Percentiles rank a stretch among this genome's conserved stretches.
phyloP scores from a whole-genome alignment of 108 stramenopile genomes.

The Parmales sp. region DNA sequence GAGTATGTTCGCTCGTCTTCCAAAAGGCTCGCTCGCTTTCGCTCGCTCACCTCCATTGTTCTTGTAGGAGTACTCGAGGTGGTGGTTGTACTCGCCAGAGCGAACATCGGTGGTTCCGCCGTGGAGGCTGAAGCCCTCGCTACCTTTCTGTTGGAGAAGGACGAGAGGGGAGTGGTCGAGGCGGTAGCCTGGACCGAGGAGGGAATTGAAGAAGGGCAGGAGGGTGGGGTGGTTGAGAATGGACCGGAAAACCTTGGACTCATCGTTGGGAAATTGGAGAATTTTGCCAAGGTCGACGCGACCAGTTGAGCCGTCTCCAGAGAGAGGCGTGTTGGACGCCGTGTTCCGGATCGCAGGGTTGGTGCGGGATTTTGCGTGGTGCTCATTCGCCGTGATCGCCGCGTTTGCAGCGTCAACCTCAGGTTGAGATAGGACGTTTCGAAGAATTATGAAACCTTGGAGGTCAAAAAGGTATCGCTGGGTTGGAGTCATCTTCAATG shows the following conservation, averaged over 20 bases:
- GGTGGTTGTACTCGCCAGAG: conserved; percentile 66
- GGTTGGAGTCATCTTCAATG: too few relatives aligned
- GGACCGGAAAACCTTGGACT: conserved; percentile 61
- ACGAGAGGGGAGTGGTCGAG: conserved; percentile 83
- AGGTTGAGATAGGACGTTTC: too few relatives aligned
- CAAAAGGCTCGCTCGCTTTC: too few relatives aligned
- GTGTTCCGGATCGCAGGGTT: conserved; percentile 62
- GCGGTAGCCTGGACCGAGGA: conserved; percentile 78
- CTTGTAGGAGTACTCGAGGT: conserved; percentile 69
- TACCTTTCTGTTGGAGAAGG: conserved; percentile 64
- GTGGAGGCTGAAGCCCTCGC: conserved; percentile 80
- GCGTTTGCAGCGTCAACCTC: too few relatives aligned
- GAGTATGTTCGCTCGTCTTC: too few relatives aligned
- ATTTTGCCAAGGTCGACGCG: conserved; percentile 74
- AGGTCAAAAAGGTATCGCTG: too few relatives aligned
- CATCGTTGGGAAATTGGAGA: conserved; percentile 63
- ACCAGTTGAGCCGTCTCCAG: conserved; percentile 51
- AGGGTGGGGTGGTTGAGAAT: conserved; percentile 74
- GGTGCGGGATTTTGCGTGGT: too few relatives aligned
- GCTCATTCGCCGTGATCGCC: too few relatives aligned
- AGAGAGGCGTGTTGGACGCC: conserved; percentile 46
- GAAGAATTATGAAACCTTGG: too few relatives aligned
- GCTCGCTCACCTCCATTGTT: too few relatives aligned
- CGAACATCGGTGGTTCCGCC: conserved; percentile 75
- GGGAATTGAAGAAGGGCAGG: conserved; percentile 67